Conservation (phyloP, 495 filamentous ascomycete genomes). For the Penicillium robsamsonii region DNA sequence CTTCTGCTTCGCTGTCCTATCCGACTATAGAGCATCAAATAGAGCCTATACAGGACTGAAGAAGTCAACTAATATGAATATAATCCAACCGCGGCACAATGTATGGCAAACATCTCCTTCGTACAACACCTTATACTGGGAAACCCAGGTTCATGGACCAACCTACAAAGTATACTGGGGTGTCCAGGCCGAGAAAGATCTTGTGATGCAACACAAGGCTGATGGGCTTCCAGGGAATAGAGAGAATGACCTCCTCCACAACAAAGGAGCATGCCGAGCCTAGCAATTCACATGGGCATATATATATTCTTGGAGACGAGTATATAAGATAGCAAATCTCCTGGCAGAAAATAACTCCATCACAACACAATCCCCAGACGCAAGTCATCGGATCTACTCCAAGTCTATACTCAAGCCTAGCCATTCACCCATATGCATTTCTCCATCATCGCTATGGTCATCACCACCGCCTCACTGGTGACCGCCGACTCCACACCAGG, state of each 20-base stretch:
- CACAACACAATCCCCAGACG: conserved; percentile 3
- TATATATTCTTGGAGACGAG: background rate
- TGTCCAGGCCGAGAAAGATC: background rate
- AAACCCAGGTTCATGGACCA: background rate
- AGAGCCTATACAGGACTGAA: background rate
- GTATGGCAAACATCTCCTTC: background rate
- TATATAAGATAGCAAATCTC: conserved; percentile 18
- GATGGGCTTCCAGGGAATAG: background rate
- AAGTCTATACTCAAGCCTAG: conserved; percentile 15
- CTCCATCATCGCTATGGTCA: conserved; percentile 23
- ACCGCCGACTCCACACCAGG: conserved; percentile 20
- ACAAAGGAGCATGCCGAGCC: background rate
- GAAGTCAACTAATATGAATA: too few species aligned
- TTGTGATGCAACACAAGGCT: conserved; percentile 1
- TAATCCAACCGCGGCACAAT: background rate
- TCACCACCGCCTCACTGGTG: conserved; percentile 25
- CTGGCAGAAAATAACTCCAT: conserved; percentile 8
- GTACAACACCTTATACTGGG: background rate
- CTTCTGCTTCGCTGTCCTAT: conserved; percentile 10
- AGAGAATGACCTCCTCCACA: background rate
- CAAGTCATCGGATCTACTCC: conserved; percentile 4
- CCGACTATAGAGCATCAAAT: background rate
- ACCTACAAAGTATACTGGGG: background rate
- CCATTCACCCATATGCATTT: conserved; percentile 27
- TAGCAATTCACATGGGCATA: background rate